Conservation (phyloP, 2,329 filamentous ascomycete species). For the Penicillium sp. region DNA sequence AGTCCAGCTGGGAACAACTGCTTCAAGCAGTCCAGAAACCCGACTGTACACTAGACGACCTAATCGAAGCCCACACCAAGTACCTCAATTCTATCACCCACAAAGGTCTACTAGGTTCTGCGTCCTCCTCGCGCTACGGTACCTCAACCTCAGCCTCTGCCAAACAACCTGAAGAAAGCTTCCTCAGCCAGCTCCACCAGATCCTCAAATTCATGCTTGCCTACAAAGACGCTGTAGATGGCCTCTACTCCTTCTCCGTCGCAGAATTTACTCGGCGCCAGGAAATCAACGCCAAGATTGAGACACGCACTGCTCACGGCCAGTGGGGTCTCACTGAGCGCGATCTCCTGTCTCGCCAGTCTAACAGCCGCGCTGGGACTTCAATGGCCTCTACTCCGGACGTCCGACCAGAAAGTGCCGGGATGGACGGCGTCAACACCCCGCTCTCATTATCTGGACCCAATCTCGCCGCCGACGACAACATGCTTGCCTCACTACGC, state of each 20-base stretch:
- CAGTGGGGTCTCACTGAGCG: slow-evolving; percentile 63
- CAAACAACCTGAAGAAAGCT: slow-evolving; percentile 66
- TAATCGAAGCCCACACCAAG: slow-evolving; percentile 85
- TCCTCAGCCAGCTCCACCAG: slow-evolving; percentile 87
- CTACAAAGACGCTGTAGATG: slow-evolving; percentile 91
- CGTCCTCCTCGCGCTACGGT: slow-evolving; percentile 31
- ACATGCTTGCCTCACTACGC: slow-evolving; percentile 72
- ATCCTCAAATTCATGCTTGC: slow-evolving; percentile 89
- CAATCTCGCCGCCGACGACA: slow-evolving; percentile 49
- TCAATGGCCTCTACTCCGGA: slow-evolving; percentile 33
- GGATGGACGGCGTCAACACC: slow-evolving; percentile 30
- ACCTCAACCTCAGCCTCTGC: slow-evolving; percentile 30
- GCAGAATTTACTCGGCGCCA: slow-evolving; percentile 92
- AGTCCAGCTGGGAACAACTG: slow-evolving; percentile 89
- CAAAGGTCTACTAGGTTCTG: slow-evolving; percentile 84
- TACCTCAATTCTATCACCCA: slow-evolving; percentile 94
- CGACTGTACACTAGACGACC: slow-evolving; percentile 87
- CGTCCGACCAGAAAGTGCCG: slow-evolving; percentile 19
- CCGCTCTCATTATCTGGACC: slow-evolving; percentile 42
- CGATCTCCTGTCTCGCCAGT: slow-evolving; percentile 41
- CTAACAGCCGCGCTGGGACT: slow-evolving; percentile 27
- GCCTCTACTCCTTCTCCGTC: slow-evolving; percentile 90
- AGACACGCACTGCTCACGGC: slow-evolving; percentile 63
- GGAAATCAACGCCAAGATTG: slow-evolving; percentile 72
- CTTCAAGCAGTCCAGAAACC: slow-evolving; percentile 79